Conservation (phyloP, 1,284 basidiomycete genomes). For the Volvariella volvacea region DNA sequence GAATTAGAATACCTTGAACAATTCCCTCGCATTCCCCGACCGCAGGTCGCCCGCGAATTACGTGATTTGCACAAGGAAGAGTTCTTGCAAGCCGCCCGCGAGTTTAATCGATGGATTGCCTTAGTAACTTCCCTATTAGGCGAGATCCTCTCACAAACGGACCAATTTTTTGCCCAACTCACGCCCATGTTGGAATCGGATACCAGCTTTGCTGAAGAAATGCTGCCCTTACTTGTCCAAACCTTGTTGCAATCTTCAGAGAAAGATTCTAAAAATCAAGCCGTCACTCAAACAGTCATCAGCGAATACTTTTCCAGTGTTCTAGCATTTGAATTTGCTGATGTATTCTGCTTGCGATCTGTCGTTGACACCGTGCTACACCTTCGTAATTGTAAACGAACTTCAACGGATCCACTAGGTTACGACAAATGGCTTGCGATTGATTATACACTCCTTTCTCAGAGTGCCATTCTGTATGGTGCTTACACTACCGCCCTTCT, state of each 20-base stretch:
- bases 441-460: slow-evolving; percentile 67
- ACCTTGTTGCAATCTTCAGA: slow-evolving; percentile 47
- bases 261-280: slow-evolving; percentile 2
- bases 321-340: slow-evolving; percentile 36
- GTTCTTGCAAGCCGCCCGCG: slow-evolving; percentile 30
- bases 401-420: slow-evolving; percentile 45
- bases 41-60: slow-evolving; percentile 26
- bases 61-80: slow-evolving; percentile 29
- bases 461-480: slow-evolving; percentile 71
- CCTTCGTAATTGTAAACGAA: slow-evolving; percentile 55
- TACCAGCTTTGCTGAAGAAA: slow-evolving; percentile 52
- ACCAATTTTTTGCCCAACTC: slow-evolving; percentile 69
- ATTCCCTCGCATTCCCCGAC: slow-evolving; percentile 29
- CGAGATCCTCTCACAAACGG: slow-evolving; percentile 45
- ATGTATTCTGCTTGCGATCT: slow-evolving; percentile 45
- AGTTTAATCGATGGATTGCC: slow-evolving; percentile 64
- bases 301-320: slow-evolving; percentile 63
- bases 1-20: slow-evolving; percentile 49
- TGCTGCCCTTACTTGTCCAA: slow-evolving; percentile 75
- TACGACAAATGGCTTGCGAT: slow-evolving; percentile 84
- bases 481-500: slow-evolving; percentile 86
- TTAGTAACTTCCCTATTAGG: slow-evolving; percentile 56
- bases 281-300: slow-evolving; percentile 25
- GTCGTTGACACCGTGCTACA: slow-evolving; percentile 81
- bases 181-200: slow-evolving; percentile 50